These are phyloP conservation scores for Tolypocladium inflatum DNA, from an alignment of 2,329 filamentous ascomycete genomes.

Conservation along the genomic window DNA sequence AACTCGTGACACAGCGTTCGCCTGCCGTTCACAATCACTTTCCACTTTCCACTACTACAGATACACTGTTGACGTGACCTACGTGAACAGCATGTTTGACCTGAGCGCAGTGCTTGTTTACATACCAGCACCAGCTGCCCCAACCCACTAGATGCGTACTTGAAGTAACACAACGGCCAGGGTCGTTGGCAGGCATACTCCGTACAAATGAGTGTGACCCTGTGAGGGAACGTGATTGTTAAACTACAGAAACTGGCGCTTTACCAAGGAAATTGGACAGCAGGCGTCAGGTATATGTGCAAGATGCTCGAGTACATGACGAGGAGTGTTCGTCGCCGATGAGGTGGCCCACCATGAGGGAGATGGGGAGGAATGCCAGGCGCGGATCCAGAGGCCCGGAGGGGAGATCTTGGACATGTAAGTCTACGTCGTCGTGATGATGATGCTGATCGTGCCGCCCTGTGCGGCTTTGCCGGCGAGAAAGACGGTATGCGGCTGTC, in stretches of 20 bases:
- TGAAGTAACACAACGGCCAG: too few relatives aligned
- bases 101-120: too few relatives aligned
- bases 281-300: too few relatives aligned
- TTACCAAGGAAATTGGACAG: too few relatives aligned
- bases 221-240: too few relatives aligned
- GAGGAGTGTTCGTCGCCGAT: too few relatives aligned
- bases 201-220: too few relatives aligned
- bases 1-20: neutral
- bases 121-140: too few relatives aligned
- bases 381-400: slow-evolving; percentile 28
- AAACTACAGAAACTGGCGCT: too few relatives aligned
- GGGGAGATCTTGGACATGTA: slow-evolving; percentile 43
- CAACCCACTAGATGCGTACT: too few relatives aligned
- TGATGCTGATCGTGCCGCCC: slow-evolving; percentile 33
- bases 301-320: too few relatives aligned
- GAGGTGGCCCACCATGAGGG: slow-evolving; percentile 38
- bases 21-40: slow-evolving; percentile 30
- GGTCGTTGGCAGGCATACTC: too few relatives aligned
- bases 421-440: slow-evolving; percentile 32
- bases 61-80: slow-evolving; percentile 35
- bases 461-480: slow-evolving; percentile 35
- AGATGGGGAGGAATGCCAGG: slow-evolving; percentile 40
- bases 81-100: slow-evolving; percentile 14
- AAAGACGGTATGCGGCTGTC: slow-evolving; percentile 26
- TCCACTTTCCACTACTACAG: slow-evolving; percentile 13